Base-by-base conservation (phyloP, 306 rosid genomes). In the Myrica gale region DNA sequence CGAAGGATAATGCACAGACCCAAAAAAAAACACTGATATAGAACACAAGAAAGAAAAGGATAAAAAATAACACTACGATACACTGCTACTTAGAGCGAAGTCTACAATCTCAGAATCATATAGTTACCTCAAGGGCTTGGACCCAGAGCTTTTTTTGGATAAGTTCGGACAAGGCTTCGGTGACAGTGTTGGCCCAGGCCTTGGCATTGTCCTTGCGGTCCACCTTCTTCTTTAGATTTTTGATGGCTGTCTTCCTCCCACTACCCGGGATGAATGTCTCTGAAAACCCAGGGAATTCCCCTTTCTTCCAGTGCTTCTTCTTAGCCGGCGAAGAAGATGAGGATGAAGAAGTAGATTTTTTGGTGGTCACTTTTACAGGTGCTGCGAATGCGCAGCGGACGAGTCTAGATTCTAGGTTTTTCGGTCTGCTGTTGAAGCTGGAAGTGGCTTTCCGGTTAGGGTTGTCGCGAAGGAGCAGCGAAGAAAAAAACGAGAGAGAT, bases 111-210 rank as follows among this genome's bases (percentile, higher is more conserved):
- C 5, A 48, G 52, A 48, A 48, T 11, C 52, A 5, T 48, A 48
- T 42, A n/a, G 19, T 20, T 50, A 91, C 99, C 99, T 96, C 81
- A 43, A 96, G 92, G n/a, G 99, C 97, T 83, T 88, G 97, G 76
- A 88, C 83, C 99, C 99, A 96, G n/a, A 88, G 92, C 72, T 92
- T 96, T 53, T 92, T 96, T 17, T 86, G 81, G 66, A 96, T 81
- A 65, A 77, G 79, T 43, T 90, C 92, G 1, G 85, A 85, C 57
- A 96, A 82, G 84, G 93, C 78, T 81, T 96, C 98, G 5, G 99
- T 90, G 76, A 96, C 98, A 76, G 99, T 96, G 81, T 77, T 89
- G 80, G 69, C 98, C 99, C 96, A 96, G 1, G 93, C 98, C 74
- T 92, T 96, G 42, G 99, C 98, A 26, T 84, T 57, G 69, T 76